phyloP scores from a whole-genome alignment of 495 filamentous ascomycete species.

The Penicillium alfredii region DNA sequence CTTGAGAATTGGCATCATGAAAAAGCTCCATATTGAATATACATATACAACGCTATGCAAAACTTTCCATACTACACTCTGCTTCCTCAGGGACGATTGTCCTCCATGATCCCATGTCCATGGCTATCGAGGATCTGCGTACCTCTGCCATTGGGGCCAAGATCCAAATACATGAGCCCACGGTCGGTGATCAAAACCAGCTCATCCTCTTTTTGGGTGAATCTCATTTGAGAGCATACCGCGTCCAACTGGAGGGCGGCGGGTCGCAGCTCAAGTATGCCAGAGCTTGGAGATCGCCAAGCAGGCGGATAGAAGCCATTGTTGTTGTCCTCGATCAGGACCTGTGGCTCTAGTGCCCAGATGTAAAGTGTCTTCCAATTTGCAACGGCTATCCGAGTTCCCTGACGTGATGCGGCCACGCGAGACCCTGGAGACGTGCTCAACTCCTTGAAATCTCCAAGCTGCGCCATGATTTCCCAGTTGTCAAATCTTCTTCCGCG shows the following conservation, averaged over 20 bases:
- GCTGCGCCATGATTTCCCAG: slow-evolving; percentile 36
- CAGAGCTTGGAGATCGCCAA: slow-evolving; percentile 16
- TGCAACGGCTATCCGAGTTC: slow-evolving; percentile 39
- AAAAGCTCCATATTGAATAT: too few relatives aligned
- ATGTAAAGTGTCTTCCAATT: slow-evolving; percentile 43
- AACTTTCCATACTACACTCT: too few relatives aligned
- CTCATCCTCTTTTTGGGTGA: slow-evolving; percentile 34
- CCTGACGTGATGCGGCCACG: slow-evolving; percentile 34
- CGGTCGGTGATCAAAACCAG: slow-evolving; percentile 43
- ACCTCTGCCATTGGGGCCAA: slow-evolving; percentile 19
- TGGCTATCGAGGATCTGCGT: not conserved
- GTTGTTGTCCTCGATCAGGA: slow-evolving; percentile 24
- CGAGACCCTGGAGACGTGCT: slow-evolving; percentile 36
- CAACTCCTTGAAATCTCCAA: slow-evolving; percentile 35
- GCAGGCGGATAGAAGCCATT: slow-evolving; percentile 28
- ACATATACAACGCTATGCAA: too few relatives aligned
- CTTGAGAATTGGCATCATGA: too few relatives aligned
- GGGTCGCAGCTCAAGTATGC: slow-evolving; percentile 28
- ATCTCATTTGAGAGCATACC: slow-evolving; percentile 37
- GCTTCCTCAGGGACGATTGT: too few relatives aligned
- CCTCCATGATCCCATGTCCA: too few relatives aligned
- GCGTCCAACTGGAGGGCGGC: slow-evolving; percentile 32
- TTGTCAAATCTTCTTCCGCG: slow-evolving; percentile 32
- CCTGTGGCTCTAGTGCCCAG: slow-evolving; percentile 39
- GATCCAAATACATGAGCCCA: slow-evolving; percentile 38